These are phyloP conservation scores for Diophrys appendiculata DNA, from an alignment of 73 alveolate genomes.

Conservation along the genomic window DNA sequence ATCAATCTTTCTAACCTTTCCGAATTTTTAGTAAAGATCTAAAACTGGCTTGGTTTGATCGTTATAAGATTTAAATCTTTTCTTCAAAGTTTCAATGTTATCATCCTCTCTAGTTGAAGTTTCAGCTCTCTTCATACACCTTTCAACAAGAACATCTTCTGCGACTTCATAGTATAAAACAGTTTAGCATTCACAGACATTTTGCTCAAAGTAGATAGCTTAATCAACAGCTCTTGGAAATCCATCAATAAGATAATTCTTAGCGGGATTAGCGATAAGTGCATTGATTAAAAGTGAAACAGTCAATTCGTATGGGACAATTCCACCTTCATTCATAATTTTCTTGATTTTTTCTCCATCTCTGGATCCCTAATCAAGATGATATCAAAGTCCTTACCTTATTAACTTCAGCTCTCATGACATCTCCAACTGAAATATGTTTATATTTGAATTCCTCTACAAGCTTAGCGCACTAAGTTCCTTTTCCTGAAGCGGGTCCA, in stretches of 20 bases:
- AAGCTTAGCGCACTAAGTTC: conserved; percentile 56
- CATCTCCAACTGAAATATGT: conserved; percentile 50
- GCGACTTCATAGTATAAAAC: conserved; percentile 89
- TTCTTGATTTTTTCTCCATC: conserved; percentile 47
- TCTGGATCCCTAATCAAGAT: conserved; percentile 1
- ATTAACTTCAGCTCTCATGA: conserved; percentile 38
- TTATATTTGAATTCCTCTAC: conserved; percentile 53
- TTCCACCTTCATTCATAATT: conserved; percentile 28
- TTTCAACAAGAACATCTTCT: conserved; percentile 84
- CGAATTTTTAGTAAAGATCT: conserved; percentile 67
- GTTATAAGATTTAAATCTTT: conserved; percentile 93
- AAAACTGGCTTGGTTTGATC: conserved; percentile 92
- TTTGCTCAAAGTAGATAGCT: conserved; percentile 31
- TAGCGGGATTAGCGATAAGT: conserved; percentile 41
- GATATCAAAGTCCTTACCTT: conserved; percentile 1
- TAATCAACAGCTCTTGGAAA: conserved; percentile 40
- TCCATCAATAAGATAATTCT: conserved; percentile 50
- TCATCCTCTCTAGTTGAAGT: conserved; percentile 97
- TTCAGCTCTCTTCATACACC: conserved; percentile 93
- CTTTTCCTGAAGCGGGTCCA: conserved; percentile 59
- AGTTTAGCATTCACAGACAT: conserved; percentile 58
- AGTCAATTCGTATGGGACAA: conserved; percentile 28
- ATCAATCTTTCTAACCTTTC: conserved; percentile 73
- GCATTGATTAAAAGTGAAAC: conserved; percentile 29
- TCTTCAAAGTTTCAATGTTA: conserved; percentile 92